Conservation (phyloP, 129 eudicot species). For the Flaveria trinervia region DNA sequence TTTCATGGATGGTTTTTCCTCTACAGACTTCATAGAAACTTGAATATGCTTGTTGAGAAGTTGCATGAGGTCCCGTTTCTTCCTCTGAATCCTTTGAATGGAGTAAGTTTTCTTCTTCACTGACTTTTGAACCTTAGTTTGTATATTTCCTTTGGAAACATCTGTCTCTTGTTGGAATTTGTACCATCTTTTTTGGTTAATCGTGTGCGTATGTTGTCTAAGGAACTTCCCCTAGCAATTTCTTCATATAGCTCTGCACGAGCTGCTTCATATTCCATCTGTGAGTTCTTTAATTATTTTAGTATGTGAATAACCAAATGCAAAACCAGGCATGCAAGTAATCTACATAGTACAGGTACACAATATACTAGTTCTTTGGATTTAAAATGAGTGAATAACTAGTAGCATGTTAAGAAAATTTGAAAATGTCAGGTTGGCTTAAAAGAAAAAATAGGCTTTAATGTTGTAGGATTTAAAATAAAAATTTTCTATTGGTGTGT, state of each 20-base stretch:
- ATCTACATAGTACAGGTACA: neutral
- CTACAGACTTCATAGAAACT: slow-evolving; percentile 35
- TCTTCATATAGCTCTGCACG: slow-evolving; percentile 76
- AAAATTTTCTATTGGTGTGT: neutral
- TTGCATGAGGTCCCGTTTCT: slow-evolving; percentile 73
- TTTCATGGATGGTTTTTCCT: slow-evolving; percentile 35
- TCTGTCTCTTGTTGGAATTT: slow-evolving; percentile 27
- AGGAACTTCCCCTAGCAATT: slow-evolving; percentile 66
- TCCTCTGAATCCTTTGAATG: slow-evolving; percentile 60
- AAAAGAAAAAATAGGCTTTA: neutral
- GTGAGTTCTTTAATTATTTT: slow-evolving; percentile 21
- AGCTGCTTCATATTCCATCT: slow-evolving; percentile 92
- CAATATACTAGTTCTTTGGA: slow-evolving; percentile 1
- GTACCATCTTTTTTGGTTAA: slow-evolving; percentile 55
- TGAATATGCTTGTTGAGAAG: slow-evolving; percentile 60
- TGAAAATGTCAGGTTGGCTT: neutral
- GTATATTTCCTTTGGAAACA: slow-evolving; percentile 42
- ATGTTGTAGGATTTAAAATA: neutral
- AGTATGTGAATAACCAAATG: slow-evolving; percentile 12
- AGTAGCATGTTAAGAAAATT: neutral
- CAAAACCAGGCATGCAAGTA: slow-evolving; percentile 13
- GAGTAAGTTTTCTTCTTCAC: slow-evolving; percentile 40
- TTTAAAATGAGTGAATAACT: too few relatives aligned
- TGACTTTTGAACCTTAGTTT: slow-evolving; percentile 60
- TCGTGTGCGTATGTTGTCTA: slow-evolving; percentile 58